A percentile compares a stretch with the other conserved stretches of the same genome.
phyloP scores from a whole-genome alignment of 192 early-diverging fungal genomes.

The Coemansia sp. region DNA sequence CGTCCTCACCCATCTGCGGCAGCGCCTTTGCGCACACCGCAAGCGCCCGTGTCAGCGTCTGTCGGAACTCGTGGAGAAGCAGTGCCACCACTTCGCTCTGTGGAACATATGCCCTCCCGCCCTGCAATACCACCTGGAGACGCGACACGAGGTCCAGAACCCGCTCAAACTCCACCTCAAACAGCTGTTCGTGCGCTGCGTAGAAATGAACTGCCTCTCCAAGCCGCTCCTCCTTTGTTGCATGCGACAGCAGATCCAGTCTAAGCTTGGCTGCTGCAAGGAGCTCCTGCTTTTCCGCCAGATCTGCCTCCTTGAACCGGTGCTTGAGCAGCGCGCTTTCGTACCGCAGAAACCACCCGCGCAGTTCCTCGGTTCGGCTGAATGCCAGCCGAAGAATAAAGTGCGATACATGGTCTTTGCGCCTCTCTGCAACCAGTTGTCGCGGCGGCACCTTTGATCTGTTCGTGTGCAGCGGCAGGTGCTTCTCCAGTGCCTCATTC shows the following conservation, averaged over 20 bases:
- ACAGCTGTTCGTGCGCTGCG: slow-evolving; percentile 40
- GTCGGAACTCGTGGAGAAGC: slow-evolving; percentile 74
- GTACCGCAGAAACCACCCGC: slow-evolving; percentile 74
- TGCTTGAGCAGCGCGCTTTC: slow-evolving; percentile 68
- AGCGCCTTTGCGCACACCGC: slow-evolving; percentile 74
- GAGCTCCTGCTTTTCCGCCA: slow-evolving; percentile 36
- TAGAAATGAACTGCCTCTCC: slow-evolving; percentile 28
- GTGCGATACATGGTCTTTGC: slow-evolving; percentile 81
- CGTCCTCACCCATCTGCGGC: slow-evolving; percentile 89
- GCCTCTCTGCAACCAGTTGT: slow-evolving; percentile 61
- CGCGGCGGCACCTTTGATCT: slow-evolving; percentile 38
- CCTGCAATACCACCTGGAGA: slow-evolving; percentile 62
- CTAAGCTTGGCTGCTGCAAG: slow-evolving; percentile 34
- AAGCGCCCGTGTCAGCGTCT: slow-evolving; percentile 53
- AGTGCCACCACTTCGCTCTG: slow-evolving; percentile 69
- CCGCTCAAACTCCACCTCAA: slow-evolving; percentile 69
- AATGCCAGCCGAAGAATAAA: slow-evolving; percentile 79
- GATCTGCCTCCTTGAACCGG: slow-evolving; percentile 59
- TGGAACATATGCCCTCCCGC: slow-evolving; percentile 74
- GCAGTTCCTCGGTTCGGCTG: slow-evolving; percentile 65
- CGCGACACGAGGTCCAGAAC: slow-evolving; percentile 64
- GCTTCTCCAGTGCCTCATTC: slow-evolving; percentile 54
- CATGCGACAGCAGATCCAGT: slow-evolving; percentile 22
- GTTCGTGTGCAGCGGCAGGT: slow-evolving; percentile 67
- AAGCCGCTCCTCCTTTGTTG: slow-evolving; percentile 19